A percentile compares a stretch with the other conserved stretches of the same genome.
These are phyloP conservation scores for Metrosideros polymorpha DNA, from an alignment of 441 rosid genomes.

Conservation along the genomic window DNA sequence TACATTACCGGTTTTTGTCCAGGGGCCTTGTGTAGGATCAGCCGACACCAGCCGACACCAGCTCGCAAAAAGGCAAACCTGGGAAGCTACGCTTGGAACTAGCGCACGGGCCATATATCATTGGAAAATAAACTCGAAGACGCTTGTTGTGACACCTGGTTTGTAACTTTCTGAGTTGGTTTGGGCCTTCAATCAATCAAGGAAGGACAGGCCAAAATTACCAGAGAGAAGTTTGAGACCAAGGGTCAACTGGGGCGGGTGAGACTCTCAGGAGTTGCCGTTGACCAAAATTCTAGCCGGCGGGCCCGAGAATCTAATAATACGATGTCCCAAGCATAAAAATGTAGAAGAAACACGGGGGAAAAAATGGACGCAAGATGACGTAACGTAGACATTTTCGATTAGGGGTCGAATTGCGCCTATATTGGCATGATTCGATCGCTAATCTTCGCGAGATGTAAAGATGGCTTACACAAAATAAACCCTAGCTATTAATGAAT, in stretches of 20 bases:
- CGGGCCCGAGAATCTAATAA: background rate
- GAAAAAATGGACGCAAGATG: background rate
- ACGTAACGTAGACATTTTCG: background rate
- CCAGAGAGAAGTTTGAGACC: background rate
- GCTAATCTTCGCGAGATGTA: too few relatives aligned
- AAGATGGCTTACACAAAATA: too few relatives aligned
- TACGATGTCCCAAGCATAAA: background rate
- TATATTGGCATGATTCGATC: too few relatives aligned
- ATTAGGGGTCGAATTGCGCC: background rate
- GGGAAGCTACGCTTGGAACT: background rate
- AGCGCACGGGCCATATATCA: background rate
- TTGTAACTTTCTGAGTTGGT: background rate
- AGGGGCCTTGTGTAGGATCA: too few relatives aligned
- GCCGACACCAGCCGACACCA: background rate
- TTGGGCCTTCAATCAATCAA: accelerated
- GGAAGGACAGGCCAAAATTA: background rate
- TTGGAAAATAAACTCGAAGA: background rate
- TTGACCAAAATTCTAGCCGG: background rate
- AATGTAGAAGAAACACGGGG: background rate
- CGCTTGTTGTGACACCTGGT: background rate
- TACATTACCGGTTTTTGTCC: background rate
- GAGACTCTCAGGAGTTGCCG: background rate
- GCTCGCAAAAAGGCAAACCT: background rate
- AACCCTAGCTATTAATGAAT: too few relatives aligned
- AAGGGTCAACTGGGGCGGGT: background rate